These are phyloP conservation scores for Aspergillus arachidicola DNA, from an alignment of 2,329 filamentous ascomycete genomes.

Conservation along the genomic window DNA sequence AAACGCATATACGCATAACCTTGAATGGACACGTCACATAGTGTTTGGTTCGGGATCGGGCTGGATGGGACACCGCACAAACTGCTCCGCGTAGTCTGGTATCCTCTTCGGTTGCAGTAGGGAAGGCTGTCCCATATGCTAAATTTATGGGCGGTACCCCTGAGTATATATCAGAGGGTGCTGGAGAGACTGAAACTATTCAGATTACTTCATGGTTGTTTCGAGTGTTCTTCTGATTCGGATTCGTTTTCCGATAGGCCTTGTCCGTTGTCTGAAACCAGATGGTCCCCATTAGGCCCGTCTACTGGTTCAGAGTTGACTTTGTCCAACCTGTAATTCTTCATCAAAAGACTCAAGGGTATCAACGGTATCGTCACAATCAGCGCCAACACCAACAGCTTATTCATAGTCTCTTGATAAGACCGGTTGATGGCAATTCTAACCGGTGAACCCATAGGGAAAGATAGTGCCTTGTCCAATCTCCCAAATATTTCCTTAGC, in stretches of 20 bases:
- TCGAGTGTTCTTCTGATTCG: conserved; percentile 24
- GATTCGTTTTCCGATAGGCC: conserved; percentile 17
- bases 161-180: no score
- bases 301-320: conserved; percentile 24
- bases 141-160: background rate
- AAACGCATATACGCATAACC: background rate
- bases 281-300: conserved; percentile 25
- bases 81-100: no score
- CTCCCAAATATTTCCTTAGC: conserved; percentile 54
- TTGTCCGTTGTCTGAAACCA: conserved; percentile 26
- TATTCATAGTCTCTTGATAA: conserved; percentile 67
- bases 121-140: background rate
- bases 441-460: conserved; percentile 58
- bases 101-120: background rate
- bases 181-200: background rate
- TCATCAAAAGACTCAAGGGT: conserved; percentile 58
- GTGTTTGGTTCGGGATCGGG: background rate
- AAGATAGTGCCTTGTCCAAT: conserved; percentile 59
- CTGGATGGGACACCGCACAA: background rate
- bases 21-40: background rate
- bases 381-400: conserved; percentile 58
- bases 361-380: conserved; percentile 60
- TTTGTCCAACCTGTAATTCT: conserved; percentile 61
- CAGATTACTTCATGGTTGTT: conserved; percentile 26
- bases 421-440: conserved; percentile 63